These are phyloP conservation scores for Candida chauliodis DNA, from an alignment of 805 yeast species.

Conservation along the genomic window DNA sequence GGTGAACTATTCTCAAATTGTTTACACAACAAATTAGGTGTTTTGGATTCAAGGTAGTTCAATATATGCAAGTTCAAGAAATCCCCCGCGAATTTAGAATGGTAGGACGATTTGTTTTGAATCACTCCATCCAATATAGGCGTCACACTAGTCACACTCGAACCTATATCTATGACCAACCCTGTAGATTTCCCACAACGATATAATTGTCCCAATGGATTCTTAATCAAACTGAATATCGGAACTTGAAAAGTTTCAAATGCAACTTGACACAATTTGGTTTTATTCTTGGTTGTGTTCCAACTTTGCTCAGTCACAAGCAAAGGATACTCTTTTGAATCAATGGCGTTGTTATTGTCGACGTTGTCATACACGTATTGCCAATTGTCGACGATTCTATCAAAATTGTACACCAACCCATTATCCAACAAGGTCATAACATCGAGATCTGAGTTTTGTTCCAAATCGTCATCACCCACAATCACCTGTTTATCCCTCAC, in stretches of 20 bases:
- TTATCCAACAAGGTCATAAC: conserved; percentile 59
- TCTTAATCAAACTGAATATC: conserved; percentile 67
- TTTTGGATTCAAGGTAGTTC: conserved; percentile 35
- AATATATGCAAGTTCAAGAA: conserved; percentile 65
- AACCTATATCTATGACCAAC: conserved; percentile 77
- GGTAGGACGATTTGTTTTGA: conserved; percentile 59
- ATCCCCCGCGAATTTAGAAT: conserved; percentile 80
- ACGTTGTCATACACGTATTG: conserved; percentile 52
- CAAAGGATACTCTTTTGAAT: conserved; percentile 63
- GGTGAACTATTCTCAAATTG: conserved; percentile 15
- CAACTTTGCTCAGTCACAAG: conserved; percentile 63
- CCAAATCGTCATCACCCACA: conserved; percentile 48
- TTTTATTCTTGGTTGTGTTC: conserved; percentile 58
- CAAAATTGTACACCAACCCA: conserved; percentile 72
- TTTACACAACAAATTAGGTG: conserved; percentile 17
- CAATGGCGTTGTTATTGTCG: conserved; percentile 40
- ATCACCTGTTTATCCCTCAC: conserved; percentile 30
- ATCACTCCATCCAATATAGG: conserved; percentile 77
- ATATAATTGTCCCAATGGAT: conserved; percentile 74
- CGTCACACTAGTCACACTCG: conserved; percentile 64
- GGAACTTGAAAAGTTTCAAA: conserved; percentile 76
- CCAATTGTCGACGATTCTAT: conserved; percentile 66
- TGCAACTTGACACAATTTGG: conserved; percentile 63
- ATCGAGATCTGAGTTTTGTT: conserved; percentile 41
- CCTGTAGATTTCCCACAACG: conserved; percentile 78